Evolutionary conservation across 2,329 filamentous ascomycete species (phyloP).

Genomic region (Thelonectria rubi): DNA sequence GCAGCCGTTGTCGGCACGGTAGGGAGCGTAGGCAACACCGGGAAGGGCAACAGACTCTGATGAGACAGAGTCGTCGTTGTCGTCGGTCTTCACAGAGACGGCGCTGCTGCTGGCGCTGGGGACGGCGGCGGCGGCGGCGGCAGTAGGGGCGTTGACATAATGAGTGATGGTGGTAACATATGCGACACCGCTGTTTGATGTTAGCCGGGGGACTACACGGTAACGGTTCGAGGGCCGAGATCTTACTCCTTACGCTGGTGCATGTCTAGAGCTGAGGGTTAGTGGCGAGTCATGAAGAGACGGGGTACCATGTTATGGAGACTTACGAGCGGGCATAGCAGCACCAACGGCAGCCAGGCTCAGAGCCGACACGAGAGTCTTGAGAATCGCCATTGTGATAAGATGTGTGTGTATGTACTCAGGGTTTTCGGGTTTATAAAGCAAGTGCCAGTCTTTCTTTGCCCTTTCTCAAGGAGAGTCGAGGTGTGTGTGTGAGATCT

Average conservation of each 20-base stretch:
- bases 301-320: background rate
- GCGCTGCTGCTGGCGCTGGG: constrained; percentile 20
- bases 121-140: background rate
- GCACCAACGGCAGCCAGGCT: constrained; percentile 35
- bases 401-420: background rate
- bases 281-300: background rate
- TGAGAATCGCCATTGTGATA: constrained; percentile 32
- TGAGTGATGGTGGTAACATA: constrained; percentile 32
- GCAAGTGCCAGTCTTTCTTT: constrained; percentile 1
- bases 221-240: background rate
- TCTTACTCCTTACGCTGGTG: constrained; percentile 28
- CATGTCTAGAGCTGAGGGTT: background rate
- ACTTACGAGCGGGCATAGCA: constrained; percentile 40
- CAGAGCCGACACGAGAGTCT: constrained; percentile 38
- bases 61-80: constrained; percentile 14
- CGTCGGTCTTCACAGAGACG: constrained; percentile 12
- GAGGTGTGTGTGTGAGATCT: constrained; percentile 2
- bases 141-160: constrained; percentile 1
- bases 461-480: constrained; percentile 24
- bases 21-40: constrained; percentile 61
- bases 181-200: background rate
- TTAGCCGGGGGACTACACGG: too few relatives aligned
- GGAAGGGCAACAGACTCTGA: constrained; percentile 40
- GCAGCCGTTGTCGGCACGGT: constrained; percentile 65
- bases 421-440: background rate